Percentiles rank a stretch among this genome's conserved stretches.
Conservation (phyloP, 306 rosid genomes). For the Trifolium pratense region DNA sequence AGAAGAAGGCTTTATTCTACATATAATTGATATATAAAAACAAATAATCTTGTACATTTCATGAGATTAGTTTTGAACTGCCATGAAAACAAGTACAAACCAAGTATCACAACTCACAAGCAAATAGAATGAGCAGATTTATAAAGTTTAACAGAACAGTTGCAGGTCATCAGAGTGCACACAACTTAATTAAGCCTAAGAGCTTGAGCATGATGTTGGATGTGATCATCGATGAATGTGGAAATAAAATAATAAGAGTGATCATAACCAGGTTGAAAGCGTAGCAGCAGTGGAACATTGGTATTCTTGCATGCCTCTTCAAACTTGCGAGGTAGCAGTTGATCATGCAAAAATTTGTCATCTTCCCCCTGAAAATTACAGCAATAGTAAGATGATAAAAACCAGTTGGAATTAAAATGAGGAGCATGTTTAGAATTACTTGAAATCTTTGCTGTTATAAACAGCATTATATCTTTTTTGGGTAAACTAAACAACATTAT, state of each 20-base stretch:
- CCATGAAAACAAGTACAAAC: not conserved
- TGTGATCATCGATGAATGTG: conserved; percentile 93
- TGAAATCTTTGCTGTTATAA: not conserved
- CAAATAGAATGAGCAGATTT: conserved; percentile 9
- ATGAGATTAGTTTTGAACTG: not conserved
- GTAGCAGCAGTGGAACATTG: conserved; percentile 67
- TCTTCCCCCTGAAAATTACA: conserved; percentile 70
- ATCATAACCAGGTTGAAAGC: conserved; percentile 84
- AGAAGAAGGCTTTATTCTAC: no score
- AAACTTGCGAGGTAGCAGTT: conserved; percentile 74
- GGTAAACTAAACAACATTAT: no score
- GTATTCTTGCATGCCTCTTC: conserved; percentile 79
- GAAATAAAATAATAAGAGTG: conserved; percentile 83
- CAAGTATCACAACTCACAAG: not conserved
- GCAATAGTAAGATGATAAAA: not conserved
- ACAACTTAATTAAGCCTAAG: conserved; percentile 60
- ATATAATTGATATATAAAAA: no score
- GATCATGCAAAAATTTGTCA: conserved; percentile 78
- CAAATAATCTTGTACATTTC: no score
- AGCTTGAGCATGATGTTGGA: conserved; percentile 90
- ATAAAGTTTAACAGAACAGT: conserved; percentile 27
- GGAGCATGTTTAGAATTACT: not conserved
- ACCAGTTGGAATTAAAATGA: not conserved
- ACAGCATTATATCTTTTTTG: not conserved
- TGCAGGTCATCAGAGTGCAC: conserved; percentile 36